These are phyloP conservation scores for Vaccinium vitisidaea DNA, from an alignment of 148 eudicot species.

Conservation along the genomic window DNA sequence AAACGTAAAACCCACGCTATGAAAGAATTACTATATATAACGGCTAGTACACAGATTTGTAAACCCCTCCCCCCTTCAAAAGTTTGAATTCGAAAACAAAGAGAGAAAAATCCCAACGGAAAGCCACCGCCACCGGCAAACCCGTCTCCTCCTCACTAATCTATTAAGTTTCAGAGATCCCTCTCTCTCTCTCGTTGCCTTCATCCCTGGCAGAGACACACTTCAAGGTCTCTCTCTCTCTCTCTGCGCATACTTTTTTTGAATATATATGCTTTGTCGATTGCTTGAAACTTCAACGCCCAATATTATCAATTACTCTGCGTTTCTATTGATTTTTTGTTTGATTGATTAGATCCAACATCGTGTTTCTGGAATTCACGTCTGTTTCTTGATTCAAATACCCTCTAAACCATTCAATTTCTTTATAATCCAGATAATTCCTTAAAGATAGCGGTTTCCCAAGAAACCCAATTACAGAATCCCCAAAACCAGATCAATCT, in stretches of 20 bases:
- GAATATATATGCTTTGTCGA: background rate
- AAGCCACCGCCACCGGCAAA: background rate
- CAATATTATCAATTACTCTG: background rate
- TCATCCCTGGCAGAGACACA: background rate
- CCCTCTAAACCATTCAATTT: background rate
- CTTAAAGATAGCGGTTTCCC: slow-evolving; percentile 11
- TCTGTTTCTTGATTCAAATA: background rate
- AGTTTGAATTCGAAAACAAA: slow-evolving; percentile 10
- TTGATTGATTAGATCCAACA: background rate
- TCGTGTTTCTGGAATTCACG: background rate
- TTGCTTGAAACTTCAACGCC: background rate
- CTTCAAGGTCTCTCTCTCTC: slow-evolving; percentile 11
- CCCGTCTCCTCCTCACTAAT: background rate
- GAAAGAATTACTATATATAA: background rate
- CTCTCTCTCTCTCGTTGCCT: background rate
- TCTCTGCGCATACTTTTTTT: background rate
- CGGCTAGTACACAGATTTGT: background rate
- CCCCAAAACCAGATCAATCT: slow-evolving; percentile 5
- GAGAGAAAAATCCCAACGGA: background rate
- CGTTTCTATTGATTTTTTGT: background rate
- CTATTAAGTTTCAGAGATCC: slow-evolving; percentile 4
- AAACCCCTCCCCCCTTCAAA: background rate
- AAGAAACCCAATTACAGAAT: slow-evolving; percentile 7
- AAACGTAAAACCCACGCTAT: background rate
- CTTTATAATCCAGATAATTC: slow-evolving; percentile 8